Evolutionary conservation across 2,329 filamentous ascomycete species (phyloP).

Genomic region (Xylaria sp.): DNA sequence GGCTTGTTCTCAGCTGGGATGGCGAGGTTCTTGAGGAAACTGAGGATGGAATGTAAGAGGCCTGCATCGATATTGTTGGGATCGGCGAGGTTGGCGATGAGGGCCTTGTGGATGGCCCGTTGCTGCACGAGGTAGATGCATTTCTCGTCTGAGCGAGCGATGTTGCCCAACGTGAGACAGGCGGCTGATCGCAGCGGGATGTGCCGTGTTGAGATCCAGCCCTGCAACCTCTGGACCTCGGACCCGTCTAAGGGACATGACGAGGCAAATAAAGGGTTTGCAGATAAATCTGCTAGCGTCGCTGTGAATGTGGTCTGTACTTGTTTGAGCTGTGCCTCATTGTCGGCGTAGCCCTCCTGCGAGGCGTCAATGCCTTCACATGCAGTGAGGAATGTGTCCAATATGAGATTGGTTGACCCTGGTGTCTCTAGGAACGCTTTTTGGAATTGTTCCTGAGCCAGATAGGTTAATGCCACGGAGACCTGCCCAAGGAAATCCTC

Average conservation of each 20-base stretch:
- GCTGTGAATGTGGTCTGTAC: constrained; percentile 63
- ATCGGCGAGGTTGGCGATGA: constrained; percentile 59
- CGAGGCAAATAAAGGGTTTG: constrained; percentile 58
- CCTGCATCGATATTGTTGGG: constrained; percentile 57
- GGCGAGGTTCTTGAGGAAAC: constrained; percentile 73
- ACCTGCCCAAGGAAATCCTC: constrained; percentile 66
- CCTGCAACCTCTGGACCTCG: constrained; percentile 56
- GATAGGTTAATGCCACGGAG: constrained; percentile 65
- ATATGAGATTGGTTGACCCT: constrained; percentile 56
- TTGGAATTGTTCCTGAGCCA: constrained; percentile 65
- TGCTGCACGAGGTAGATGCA: constrained; percentile 62
- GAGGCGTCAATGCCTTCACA: constrained; percentile 56
- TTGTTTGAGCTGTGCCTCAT: constrained; percentile 59
- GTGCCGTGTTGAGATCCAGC: constrained; percentile 60
- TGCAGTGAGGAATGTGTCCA: constrained; percentile 61
- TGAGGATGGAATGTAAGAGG: constrained; percentile 66
- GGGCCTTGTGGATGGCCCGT: constrained; percentile 56
- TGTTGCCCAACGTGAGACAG: constrained; percentile 70
- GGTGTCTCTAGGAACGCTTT: constrained; percentile 56
- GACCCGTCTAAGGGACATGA: constrained; percentile 57
- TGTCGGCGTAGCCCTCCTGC: constrained; percentile 59
- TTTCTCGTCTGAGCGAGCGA: constrained; percentile 67
- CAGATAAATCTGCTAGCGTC: constrained; percentile 63
- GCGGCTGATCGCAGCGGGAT: constrained; percentile 65
- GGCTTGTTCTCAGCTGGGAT: constrained; percentile 67